Conservation (phyloP, 805 yeast species). For the Ogataea dorogensis region DNA sequence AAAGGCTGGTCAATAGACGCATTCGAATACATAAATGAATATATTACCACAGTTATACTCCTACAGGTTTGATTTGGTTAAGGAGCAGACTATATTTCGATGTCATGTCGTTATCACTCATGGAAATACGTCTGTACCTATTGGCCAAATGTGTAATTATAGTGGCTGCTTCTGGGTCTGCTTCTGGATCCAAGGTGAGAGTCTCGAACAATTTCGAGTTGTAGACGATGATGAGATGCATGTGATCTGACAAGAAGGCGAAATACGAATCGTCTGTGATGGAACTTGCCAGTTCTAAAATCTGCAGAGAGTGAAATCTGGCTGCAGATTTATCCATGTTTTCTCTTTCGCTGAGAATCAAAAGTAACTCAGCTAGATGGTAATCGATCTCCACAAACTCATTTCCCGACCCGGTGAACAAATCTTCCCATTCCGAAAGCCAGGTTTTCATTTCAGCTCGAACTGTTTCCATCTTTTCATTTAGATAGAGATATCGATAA, state of each 20-base stretch:
- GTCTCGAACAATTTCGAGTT: conserved; percentile 38
- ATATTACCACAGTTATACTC: no score
- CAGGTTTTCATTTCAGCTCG: conserved; percentile 50
- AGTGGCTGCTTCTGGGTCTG: not conserved
- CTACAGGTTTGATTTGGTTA: conserved; percentile 4
- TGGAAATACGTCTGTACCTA: conserved; percentile 7
- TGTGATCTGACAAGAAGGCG: conserved; percentile 69
- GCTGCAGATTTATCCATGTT: conserved; percentile 20
- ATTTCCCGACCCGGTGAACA: conserved; percentile 66
- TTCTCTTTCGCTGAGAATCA: conserved; percentile 30
- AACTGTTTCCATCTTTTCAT: conserved; percentile 14
- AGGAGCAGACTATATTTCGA: conserved; percentile 4
- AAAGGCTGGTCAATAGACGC: conserved; percentile 47
- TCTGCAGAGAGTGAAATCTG: conserved; percentile 39
- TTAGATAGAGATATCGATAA: conserved; percentile 53
- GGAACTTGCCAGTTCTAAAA: conserved; percentile 40
- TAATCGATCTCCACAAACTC: conserved; percentile 75
- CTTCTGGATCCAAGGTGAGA: conserved; percentile 12
- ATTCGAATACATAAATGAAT: no score
- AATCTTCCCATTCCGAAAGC: conserved; percentile 67
- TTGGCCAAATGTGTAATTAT: conserved; percentile 1
- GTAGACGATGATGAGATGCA: conserved; percentile 52
- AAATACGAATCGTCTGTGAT: conserved; percentile 51
- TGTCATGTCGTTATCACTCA: conserved; percentile 6
- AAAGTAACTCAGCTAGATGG: conserved; percentile 56